phyloP scores from a whole-genome alignment of 495 filamentous ascomycete species.

The Lasiosphaeria ovina region DNA sequence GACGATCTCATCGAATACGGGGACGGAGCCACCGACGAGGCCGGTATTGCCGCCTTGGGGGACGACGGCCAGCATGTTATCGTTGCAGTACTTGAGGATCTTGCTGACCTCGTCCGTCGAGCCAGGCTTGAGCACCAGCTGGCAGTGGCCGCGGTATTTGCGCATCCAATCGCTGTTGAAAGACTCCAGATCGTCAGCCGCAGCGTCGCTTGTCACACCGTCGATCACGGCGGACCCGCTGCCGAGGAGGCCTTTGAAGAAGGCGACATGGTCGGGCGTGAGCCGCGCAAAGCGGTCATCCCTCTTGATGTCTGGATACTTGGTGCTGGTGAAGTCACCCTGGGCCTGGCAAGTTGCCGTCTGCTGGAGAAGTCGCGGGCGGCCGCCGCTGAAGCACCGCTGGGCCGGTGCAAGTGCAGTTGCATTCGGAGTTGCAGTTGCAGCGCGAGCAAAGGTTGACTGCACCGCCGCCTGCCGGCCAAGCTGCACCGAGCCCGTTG shows the following conservation, averaged over 20 bases:
- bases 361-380: constrained; percentile 27
- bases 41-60: constrained; percentile 97
- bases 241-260: constrained; percentile 75
- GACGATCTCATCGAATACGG: constrained; percentile 97
- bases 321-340: constrained; percentile 75
- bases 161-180: constrained; percentile 99
- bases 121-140: constrained; percentile 80
- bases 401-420: too few species aligned
- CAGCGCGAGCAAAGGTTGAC: constrained; percentile 13
- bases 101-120: constrained; percentile 81
- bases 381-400: constrained; percentile 34
- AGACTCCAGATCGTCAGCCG: constrained; percentile 74
- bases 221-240: constrained; percentile 78
- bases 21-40: constrained; percentile 89
- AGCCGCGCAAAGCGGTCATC: constrained; percentile 70
- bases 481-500: constrained; percentile 15
- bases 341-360: constrained; percentile 42
- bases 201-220: constrained; percentile 67
- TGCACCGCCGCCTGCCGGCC: constrained; percentile 16
- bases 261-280: constrained; percentile 71
- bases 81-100: constrained; percentile 90
- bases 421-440: constrained; percentile 18
- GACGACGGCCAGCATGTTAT: constrained; percentile 87
- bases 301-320: constrained; percentile 80
- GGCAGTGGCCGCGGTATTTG: constrained; percentile 90